phyloP scores from a whole-genome alignment of 768 basidiomycete species.

The Lactarius vividus region DNA sequence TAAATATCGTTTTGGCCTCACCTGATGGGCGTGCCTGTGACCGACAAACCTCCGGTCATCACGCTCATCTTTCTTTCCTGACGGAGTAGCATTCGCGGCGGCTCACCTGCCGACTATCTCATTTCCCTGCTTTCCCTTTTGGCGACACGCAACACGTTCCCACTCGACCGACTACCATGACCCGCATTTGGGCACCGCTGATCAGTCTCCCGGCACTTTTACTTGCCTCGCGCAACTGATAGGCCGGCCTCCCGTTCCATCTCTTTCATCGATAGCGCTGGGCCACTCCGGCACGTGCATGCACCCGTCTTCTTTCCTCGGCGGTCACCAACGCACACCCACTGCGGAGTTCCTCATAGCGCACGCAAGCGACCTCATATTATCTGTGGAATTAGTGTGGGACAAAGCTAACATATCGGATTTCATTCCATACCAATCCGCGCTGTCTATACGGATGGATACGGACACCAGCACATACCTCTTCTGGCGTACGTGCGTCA shows the following conservation, averaged over 20 bases:
- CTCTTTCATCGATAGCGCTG: conserved; percentile 17
- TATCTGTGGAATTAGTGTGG: conserved; percentile 18
- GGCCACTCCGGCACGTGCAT: conserved; percentile 9
- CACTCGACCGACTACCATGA: conserved; percentile 1
- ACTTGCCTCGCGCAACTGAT: background rate
- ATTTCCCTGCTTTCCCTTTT: conserved; percentile 1
- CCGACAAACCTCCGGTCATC: conserved; percentile 12
- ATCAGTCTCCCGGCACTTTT: conserved; percentile 6
- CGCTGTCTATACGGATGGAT: background rate
- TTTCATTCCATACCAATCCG: background rate
- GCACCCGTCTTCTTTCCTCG: conserved; percentile 1
- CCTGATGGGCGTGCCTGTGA: conserved; percentile 23
- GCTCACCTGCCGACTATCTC: conserved; percentile 16
- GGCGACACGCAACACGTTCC: conserved; percentile 3
- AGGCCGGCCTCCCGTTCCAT: conserved; percentile 19
- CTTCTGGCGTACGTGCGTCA: background rate
- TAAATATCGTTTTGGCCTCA: conserved; percentile 14
- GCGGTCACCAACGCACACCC: background rate
- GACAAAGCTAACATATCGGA: conserved; percentile 11
- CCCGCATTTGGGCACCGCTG: conserved; percentile 9
- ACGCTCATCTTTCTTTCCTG: conserved; percentile 5
- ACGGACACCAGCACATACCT: background rate
- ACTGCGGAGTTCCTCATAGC: conserved; percentile 14
- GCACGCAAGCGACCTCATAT: background rate
- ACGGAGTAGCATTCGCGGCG: background rate